Conservation (phyloP, 2,329 filamentous ascomycete species). For the Chaetomium sp. region DNA sequence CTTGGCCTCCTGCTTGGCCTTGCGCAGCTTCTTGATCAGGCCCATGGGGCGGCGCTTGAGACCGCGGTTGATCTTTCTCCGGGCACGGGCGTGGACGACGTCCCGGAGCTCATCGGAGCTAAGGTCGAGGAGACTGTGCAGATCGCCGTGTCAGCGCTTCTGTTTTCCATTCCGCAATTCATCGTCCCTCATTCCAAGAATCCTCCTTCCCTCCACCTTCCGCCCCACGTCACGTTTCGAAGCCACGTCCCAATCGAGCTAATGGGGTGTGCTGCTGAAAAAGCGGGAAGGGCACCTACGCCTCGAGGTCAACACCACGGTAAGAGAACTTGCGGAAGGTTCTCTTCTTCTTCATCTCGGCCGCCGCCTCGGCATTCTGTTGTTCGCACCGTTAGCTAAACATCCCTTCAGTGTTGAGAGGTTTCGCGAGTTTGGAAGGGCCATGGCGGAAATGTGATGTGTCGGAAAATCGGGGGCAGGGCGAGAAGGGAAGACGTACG, state of each 20-base stretch:
- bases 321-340: conserved; percentile 99
- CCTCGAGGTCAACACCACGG: conserved; percentile 98
- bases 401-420: neutral
- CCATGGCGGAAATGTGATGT: neutral
- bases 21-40: conserved; percentile 99
- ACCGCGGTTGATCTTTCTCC: conserved; percentile 98
- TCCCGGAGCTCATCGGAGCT: conserved; percentile 97
- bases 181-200: neutral
- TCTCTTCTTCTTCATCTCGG: conserved; percentile 99
- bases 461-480: conserved; percentile 3
- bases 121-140: conserved; percentile 89
- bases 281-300: conserved; percentile 64
- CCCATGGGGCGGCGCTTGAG: conserved; percentile 99
- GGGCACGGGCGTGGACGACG: conserved; percentile 98
- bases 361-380: conserved; percentile 96
- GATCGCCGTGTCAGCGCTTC: conserved; percentile 26
- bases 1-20: conserved; percentile 97
- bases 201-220: conserved; percentile 15
- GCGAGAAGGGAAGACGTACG: conserved; percentile 33
- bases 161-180: neutral
- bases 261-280: conserved; percentile 2
- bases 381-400: conserved; percentile 21
- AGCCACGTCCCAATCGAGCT: conserved; percentile 5
- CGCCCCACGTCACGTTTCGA: neutral
- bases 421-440: neutral